Base-by-base conservation (phyloP, 768 basidiomycete genomes). In the Sporobolomyces phaffii region DNA sequence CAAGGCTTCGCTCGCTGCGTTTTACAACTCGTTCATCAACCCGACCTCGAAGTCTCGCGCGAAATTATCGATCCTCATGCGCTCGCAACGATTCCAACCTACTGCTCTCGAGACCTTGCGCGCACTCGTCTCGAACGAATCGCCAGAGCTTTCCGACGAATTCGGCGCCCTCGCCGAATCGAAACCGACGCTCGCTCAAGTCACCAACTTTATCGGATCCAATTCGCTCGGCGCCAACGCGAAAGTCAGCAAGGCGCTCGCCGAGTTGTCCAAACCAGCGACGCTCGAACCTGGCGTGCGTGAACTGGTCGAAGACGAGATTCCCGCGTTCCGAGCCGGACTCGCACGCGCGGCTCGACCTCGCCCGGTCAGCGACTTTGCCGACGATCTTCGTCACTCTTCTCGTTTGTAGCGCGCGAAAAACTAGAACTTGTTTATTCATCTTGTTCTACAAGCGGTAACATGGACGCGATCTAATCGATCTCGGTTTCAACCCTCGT, bases 31-130 rank as follows among this genome's bases (percentile, higher is more conserved):
- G 29, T 70, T 17, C 60, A 84, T 90, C 57, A 86, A 90, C 72
- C 88, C 11, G 82, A 80, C 3, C 87, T 90, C 2, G 69, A 5
- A 80, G 20, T 82, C 80, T 3, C 86, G 93, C 43, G 81, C 87
- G 18, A 98, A 98, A 78, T 79, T 97, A 52, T 89, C 93, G 0
- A 80, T 93, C 48, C 93, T 98, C 70, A 80, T 91, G 78, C 80
- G 82, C 51, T 91, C 92, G 5, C 86, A 86, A 74, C 87, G 64
- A 7, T 65, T 85, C 20, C 69, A 70, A 33, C 64, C 69, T 4
- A 24, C 54, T n/a, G 20, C 44, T 1, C 59, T 70, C 34, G 36
- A 47, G 0, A 5, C 24, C 1, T 24, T 70, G 17, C 38, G 56
- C 26, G n/a, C 3, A 14, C 24, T 34, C 11, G 13, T 62, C 24